Percentiles rank a stretch among this genome's conserved stretches.
Evolutionary conservation across 1,139 yeast species (phyloP).

Genomic region (Ogataea hybrid): DNA sequence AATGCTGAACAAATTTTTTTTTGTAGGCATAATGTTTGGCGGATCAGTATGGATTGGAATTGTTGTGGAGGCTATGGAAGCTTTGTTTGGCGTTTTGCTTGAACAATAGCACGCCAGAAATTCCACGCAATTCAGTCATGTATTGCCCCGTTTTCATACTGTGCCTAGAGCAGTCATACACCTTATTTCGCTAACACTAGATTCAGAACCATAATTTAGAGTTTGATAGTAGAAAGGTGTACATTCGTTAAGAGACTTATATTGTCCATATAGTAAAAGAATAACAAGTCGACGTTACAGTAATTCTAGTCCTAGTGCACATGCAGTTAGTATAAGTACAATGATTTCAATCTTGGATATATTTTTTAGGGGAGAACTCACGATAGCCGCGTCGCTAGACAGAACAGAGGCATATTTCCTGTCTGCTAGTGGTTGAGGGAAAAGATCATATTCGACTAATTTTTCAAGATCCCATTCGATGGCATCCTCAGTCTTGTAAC

Average conservation of each 20-base stretch:
- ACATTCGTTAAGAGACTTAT: conserved; percentile 19
- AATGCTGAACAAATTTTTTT: background rate
- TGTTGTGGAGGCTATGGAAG: background rate
- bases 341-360: background rate
- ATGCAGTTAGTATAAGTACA: conserved; percentile 11
- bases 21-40: conserved; percentile 3
- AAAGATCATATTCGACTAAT: conserved; percentile 55
- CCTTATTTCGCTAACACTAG: conserved; percentile 37
- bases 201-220: conserved; percentile 31
- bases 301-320: background rate
- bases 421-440: conserved; percentile 73
- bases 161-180: conserved; percentile 23
- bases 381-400: conserved; percentile 59
- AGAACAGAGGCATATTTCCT: conserved; percentile 56
- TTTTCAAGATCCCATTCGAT: conserved; percentile 83
- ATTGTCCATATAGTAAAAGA: conserved; percentile 1
- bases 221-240: conserved; percentile 37
- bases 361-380: conserved; percentile 13
- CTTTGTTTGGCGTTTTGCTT: conserved; percentile 11
- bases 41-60: conserved; percentile 3
- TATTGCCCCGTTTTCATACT: conserved; percentile 4
- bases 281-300: conserved; percentile 1
- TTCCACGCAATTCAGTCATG: background rate
- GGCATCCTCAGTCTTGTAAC: conserved; percentile 82
- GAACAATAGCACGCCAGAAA: background rate